phyloP scores from a whole-genome alignment of 495 filamentous ascomycete species.

The Podospora comata region DNA sequence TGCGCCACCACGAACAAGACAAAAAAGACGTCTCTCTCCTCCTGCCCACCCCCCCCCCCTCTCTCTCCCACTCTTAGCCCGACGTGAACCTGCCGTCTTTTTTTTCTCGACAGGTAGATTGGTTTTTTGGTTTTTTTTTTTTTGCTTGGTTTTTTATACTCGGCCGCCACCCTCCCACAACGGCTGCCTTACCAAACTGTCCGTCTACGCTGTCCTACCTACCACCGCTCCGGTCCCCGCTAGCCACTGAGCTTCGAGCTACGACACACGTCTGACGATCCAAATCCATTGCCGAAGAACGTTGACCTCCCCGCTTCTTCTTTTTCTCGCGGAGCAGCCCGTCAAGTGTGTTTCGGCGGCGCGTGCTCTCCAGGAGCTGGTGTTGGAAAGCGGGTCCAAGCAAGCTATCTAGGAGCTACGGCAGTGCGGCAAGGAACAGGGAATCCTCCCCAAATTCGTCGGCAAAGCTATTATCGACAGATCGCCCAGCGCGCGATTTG shows the following conservation, averaged over 20 bases:
- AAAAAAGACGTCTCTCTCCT: conserved; percentile 22
- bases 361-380: not conserved
- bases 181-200: not conserved
- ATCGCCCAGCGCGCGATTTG: conserved; percentile 13
- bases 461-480: not conserved
- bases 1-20: conserved; percentile 31
- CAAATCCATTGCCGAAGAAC: conserved; percentile 1
- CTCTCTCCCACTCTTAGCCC: not conserved
- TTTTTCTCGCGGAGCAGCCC: not conserved
- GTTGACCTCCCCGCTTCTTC: not conserved
- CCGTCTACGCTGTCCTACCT: not conserved
- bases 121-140: not conserved
- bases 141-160: not conserved
- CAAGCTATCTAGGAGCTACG: conserved; percentile 21
- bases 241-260: not conserved
- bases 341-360: not conserved
- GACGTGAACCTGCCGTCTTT: not conserved
- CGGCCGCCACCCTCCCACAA: not conserved
- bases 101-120: not conserved
- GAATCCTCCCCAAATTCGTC: conserved; percentile 11
- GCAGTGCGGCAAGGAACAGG: conserved; percentile 23
- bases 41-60: not conserved
- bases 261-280: not conserved
- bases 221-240: not conserved
- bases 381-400: conserved; percentile 21